A percentile compares a stretch with the other conserved stretches of the same genome.
Conservation (phyloP, 2,329 filamentous ascomycete genomes). For the Penicillium sp. region DNA sequence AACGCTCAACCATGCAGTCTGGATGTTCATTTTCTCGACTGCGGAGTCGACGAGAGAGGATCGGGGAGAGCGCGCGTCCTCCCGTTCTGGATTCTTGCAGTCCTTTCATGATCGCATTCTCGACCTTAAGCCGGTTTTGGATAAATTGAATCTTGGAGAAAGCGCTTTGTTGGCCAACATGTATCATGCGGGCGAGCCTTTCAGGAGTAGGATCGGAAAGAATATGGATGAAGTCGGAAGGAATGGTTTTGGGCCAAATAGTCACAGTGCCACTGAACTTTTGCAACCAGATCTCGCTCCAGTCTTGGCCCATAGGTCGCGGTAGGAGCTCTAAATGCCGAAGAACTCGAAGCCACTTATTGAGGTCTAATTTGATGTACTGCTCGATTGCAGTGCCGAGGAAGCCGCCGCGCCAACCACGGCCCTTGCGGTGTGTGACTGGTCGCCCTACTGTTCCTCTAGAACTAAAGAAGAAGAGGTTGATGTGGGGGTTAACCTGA, state of each 20-base stretch:
- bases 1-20: slow-evolving; percentile 25
- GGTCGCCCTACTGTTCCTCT: slow-evolving; percentile 87
- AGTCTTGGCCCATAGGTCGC: slow-evolving; percentile 87
- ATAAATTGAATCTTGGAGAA: slow-evolving; percentile 94
- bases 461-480: slow-evolving; percentile 97
- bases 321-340: slow-evolving; percentile 89
- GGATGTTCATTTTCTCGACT: slow-evolving; percentile 16
- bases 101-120: slow-evolving; percentile 64
- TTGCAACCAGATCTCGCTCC: slow-evolving; percentile 95
- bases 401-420: slow-evolving; percentile 94
- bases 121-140: slow-evolving; percentile 79
- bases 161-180: slow-evolving; percentile 81
- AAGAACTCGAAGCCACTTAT: slow-evolving; percentile 95
- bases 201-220: slow-evolving; percentile 76
- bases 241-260: slow-evolving; percentile 82
- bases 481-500: slow-evolving; percentile 95
- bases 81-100: slow-evolving; percentile 39
- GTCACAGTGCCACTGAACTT: slow-evolving; percentile 93
- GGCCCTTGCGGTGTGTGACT: slow-evolving; percentile 88
- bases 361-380: slow-evolving; percentile 92
- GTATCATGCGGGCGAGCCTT: slow-evolving; percentile 81
- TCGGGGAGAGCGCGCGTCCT: slow-evolving; percentile 27
- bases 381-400: slow-evolving; percentile 89
- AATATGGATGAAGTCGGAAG: slow-evolving; percentile 81
- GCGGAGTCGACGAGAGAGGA: slow-evolving; percentile 31